Evolutionary conservation across 768 basidiomycete species (phyloP).

Genomic region (Piloderma croceum): DNA sequence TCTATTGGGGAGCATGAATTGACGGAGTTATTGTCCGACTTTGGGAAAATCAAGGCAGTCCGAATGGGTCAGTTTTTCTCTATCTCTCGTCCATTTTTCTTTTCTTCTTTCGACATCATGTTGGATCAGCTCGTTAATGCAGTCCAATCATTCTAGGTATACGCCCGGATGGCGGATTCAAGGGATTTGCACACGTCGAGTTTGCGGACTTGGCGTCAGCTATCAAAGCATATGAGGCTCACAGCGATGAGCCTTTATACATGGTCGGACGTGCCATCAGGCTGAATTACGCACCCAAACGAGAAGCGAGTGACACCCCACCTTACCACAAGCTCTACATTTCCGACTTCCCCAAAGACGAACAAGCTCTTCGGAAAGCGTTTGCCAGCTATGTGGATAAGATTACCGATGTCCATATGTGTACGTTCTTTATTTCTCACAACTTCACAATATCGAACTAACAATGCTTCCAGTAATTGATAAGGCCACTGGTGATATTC

Average conservation of each 20-base stretch:
- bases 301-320: not conserved
- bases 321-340: conserved; percentile 30
- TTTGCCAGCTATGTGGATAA: conserved; percentile 19
- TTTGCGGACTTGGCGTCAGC: conserved; percentile 36
- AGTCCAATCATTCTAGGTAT: conserved; percentile 11
- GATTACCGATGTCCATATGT: conserved; percentile 12
- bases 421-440: conserved; percentile 7
- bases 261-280: conserved; percentile 41
- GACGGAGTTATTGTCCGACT: conserved; percentile 35
- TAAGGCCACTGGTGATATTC: conserved; percentile 20
- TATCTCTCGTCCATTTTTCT: conserved; percentile 1
- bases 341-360: conserved; percentile 21
- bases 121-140: too few relatives aligned
- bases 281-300: conserved; percentile 33
- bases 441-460: conserved; percentile 21
- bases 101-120: too few relatives aligned
- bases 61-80: conserved; percentile 34
- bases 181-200: conserved; percentile 44
- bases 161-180: conserved; percentile 29
- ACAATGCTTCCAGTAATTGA: too few relatives aligned
- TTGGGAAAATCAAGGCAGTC: conserved; percentile 36
- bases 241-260: conserved; percentile 41
- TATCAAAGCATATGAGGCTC: conserved; percentile 29
- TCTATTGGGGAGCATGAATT: conserved; percentile 36
- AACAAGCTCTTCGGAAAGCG: conserved; percentile 19